Evolutionary conservation across 495 filamentous ascomycete genomes (phyloP).

Genomic region (Lentithecium fluviatile): DNA sequence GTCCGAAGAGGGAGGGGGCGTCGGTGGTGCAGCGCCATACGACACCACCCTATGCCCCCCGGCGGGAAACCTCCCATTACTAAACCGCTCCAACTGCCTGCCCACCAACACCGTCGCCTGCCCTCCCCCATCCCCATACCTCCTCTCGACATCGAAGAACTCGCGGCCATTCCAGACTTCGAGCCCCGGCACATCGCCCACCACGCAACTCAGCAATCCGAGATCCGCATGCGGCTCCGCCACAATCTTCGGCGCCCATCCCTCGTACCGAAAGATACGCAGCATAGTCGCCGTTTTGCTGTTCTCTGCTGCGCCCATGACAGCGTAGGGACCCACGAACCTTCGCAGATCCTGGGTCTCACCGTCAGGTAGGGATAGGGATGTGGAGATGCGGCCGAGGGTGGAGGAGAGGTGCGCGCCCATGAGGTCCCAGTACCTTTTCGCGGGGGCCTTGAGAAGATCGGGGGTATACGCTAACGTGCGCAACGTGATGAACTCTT

Average conservation of each 20-base stretch:
- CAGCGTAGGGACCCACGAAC: conserved; percentile 27
- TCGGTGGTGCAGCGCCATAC: no score
- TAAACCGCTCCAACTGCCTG: conserved; percentile 22
- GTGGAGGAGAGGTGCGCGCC: conserved; percentile 16
- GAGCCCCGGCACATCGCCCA: conserved; percentile 29
- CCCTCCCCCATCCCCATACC: conserved; percentile 6
- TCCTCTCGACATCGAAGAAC: conserved; percentile 19
- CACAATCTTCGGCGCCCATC: conserved; percentile 27
- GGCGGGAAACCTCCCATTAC: conserved; percentile 24
- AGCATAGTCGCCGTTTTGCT: conserved; percentile 31
- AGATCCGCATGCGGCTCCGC: conserved; percentile 34
- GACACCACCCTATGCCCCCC: conserved; percentile 31
- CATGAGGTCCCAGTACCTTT: conserved; percentile 25
- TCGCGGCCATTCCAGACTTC: conserved; percentile 31
- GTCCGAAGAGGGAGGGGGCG: no score
- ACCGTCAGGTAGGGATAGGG: not conserved
- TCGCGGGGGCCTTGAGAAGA: conserved; percentile 26
- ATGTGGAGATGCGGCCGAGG: conserved; percentile 12
- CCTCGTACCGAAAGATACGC: conserved; percentile 34
- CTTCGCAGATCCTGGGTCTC: conserved; percentile 9
- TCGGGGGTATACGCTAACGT: conserved; percentile 31
- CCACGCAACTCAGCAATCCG: conserved; percentile 28
- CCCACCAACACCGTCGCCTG: conserved; percentile 26
- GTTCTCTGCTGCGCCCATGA: conserved; percentile 9
- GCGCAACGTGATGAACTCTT: conserved; percentile 37